Base-by-base conservation (phyloP, 1,139 yeast species). In the Debaryomycetaceae sp. region DNA sequence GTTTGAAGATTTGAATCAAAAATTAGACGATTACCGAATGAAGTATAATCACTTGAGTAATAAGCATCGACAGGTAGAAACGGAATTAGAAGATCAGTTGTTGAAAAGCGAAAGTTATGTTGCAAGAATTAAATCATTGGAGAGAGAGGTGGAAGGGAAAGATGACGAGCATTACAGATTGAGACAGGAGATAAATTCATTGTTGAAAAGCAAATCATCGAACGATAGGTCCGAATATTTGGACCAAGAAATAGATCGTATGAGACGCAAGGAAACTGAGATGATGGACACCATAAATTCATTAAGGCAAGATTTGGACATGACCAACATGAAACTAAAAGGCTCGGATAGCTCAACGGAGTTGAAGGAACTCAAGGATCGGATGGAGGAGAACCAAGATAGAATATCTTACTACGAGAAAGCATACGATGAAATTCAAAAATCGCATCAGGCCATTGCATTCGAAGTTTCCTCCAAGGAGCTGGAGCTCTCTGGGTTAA, bases 351-450 rank as follows among this genome's bases (percentile, higher is more conserved):
- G 57, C 52, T 47, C 52, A 53, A 7, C 44, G 20, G 41, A 40
- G 31, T 45, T 14, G n/a, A 42, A 17, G 37, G 49, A 50, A 31
- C 40, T 52, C 23, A 43, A 52, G 38, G 44, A 45, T 14, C 61
- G 62, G 35, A 52, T 55, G 13, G 43, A 46, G 9, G 63, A 66
- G 31, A 50, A 65, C 31, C 49, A 54, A 8, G 64, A 65, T 24
- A 60, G 58, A 34, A 51, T 66, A 7, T 49, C 50, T 6, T 63
- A 52, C 45, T 65, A 62, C 44, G 71, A 66, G 42, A 48, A 49
- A 8, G 70, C 66, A 43, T 65, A 62, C 44, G 60, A 51, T 11
- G 47, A 38, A 35, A 51, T 48, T 22, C 65, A 63, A 41, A 57
- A 54, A 7, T 58, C 58, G 1, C 49, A 53, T 35, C 53, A 54